Percentiles rank a stretch among this genome's conserved stretches.
These are phyloP conservation scores for Diaporthe helianthi DNA, from an alignment of 2,329 filamentous ascomycete species.

Conservation along the genomic window DNA sequence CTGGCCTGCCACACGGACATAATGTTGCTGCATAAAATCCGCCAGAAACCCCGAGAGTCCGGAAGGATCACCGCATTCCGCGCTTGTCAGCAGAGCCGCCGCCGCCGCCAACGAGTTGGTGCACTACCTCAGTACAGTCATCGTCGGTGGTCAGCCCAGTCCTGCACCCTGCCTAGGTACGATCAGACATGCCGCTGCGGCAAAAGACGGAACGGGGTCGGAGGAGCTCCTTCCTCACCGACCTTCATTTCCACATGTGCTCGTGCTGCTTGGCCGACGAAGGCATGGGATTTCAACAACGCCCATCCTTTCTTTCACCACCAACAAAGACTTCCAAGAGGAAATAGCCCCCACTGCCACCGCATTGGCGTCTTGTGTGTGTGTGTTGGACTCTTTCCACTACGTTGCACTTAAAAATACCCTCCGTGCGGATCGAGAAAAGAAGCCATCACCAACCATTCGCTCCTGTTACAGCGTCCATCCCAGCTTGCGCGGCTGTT, in stretches of 20 bases:
- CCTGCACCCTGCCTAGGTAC: neutral
- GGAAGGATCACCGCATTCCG: neutral
- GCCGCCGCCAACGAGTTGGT: constrained; percentile 9
- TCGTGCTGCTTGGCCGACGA: too few relatives aligned
- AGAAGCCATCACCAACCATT: constrained; percentile 9
- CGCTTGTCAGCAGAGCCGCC: constrained; percentile 24
- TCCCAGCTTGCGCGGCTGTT: constrained; percentile 4
- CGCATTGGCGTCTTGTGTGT: neutral
- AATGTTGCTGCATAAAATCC: neutral
- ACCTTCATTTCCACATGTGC: neutral
- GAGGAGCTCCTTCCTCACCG: constrained; percentile 3
- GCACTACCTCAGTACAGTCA: too few relatives aligned
- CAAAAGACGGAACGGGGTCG: neutral
- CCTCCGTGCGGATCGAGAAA: constrained; percentile 13
- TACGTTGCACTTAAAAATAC: neutral
- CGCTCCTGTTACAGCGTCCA: neutral
- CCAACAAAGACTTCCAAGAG: neutral
- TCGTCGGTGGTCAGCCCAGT: constrained; percentile 7
- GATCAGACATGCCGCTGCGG: too few relatives aligned
- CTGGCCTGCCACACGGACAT: neutral
- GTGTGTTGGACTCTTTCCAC: constrained; percentile 4
- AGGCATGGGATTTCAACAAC: neutral
- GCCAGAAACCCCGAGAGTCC: constrained; percentile 21
- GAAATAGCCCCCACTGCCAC: neutral
- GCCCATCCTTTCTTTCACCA: neutral